Conservation (phyloP, 2,329 filamentous ascomycete species). For the Tolypocladium nubicola region DNA sequence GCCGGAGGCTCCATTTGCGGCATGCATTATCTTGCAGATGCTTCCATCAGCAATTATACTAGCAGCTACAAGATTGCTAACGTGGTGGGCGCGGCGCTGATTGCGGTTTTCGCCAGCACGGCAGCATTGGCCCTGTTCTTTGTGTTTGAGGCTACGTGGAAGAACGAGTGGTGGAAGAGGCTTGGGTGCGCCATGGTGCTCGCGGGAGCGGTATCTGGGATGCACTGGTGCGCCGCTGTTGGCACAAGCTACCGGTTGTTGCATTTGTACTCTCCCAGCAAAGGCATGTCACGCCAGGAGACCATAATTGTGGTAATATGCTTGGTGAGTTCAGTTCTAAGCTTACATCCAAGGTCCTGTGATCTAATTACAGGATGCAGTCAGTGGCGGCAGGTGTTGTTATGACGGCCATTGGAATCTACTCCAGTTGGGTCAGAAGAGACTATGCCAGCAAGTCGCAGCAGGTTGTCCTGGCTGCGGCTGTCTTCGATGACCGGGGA, state of each 20-base stretch:
- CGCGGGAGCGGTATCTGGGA: slow-evolving; percentile 67
- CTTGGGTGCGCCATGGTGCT: slow-evolving; percentile 54
- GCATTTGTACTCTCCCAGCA: slow-evolving; percentile 18
- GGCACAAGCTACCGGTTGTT: slow-evolving; percentile 57
- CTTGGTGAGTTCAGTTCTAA: slow-evolving; percentile 38
- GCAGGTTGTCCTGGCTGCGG: slow-evolving; percentile 48
- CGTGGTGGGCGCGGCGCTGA: slow-evolving; percentile 57
- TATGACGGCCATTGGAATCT: slow-evolving; percentile 42
- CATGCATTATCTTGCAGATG: slow-evolving; percentile 79
- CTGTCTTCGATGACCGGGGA: slow-evolving; percentile 57
- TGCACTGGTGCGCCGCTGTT: slow-evolving; percentile 73
- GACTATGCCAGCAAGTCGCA: slow-evolving; percentile 48
- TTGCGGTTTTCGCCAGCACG: slow-evolving; percentile 61
- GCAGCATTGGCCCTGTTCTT: slow-evolving; percentile 67
- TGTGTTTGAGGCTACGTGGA: slow-evolving; percentile 63
- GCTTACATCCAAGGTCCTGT: background rate
- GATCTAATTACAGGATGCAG: slow-evolving; percentile 19
- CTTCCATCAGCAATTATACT: slow-evolving; percentile 65
- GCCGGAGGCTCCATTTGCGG: slow-evolving; percentile 68
- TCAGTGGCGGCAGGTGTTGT: slow-evolving; percentile 51
- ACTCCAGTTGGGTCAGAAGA: slow-evolving; percentile 28
- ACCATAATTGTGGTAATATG: slow-evolving; percentile 55
- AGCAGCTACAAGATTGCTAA: slow-evolving; percentile 48
- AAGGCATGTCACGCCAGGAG: slow-evolving; percentile 6
- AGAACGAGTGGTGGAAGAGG: slow-evolving; percentile 66